Evolutionary conservation across 192 early-diverging fungal species (phyloP).

Genomic region (Allomyces arbusculus): DNA sequence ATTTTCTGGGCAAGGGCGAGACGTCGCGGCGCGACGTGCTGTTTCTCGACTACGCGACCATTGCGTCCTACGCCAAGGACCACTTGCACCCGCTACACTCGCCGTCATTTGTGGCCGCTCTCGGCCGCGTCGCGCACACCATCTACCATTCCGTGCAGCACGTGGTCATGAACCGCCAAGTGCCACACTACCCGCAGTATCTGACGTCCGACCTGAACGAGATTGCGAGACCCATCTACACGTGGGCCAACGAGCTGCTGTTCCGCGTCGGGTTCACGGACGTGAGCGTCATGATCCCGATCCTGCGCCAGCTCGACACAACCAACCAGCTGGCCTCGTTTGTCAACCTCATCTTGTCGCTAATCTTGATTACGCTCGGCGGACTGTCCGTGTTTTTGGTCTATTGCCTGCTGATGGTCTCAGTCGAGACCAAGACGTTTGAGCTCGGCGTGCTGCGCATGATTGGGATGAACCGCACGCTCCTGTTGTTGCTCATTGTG

Average conservation of each 20-base stretch:
- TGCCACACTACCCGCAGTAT: constrained; percentile 7
- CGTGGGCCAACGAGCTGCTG: constrained; percentile 6
- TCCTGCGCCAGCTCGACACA: constrained; percentile 1
- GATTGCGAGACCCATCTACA: constrained; percentile 4
- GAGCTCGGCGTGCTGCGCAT: constrained; percentile 14
- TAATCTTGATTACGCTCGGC: constrained; percentile 9
- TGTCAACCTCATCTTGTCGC: constrained; percentile 9
- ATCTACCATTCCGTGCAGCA: neutral
- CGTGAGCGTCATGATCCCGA: neutral
- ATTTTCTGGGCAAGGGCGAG: no score
- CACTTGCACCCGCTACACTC: no score
- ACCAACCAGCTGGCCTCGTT: constrained; percentile 10
- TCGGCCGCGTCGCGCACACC: constrained; percentile 3
- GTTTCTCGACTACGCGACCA: no score
- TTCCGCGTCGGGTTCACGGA: constrained; percentile 9
- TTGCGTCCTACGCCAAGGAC: no score
- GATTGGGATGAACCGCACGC: constrained; percentile 10
- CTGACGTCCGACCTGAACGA: constrained; percentile 1
- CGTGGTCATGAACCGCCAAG: no score
- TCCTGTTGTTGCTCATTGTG: constrained; percentile 2
- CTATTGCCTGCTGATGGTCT: constrained; percentile 15
- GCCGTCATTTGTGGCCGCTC: no score
- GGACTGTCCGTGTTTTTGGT: constrained; percentile 14
- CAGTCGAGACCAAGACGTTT: constrained; percentile 12
- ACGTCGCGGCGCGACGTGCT: no score